Evolutionary conservation across 108 stramenopile genomes (phyloP).

Genomic region (Nitzschia sp.): DNA sequence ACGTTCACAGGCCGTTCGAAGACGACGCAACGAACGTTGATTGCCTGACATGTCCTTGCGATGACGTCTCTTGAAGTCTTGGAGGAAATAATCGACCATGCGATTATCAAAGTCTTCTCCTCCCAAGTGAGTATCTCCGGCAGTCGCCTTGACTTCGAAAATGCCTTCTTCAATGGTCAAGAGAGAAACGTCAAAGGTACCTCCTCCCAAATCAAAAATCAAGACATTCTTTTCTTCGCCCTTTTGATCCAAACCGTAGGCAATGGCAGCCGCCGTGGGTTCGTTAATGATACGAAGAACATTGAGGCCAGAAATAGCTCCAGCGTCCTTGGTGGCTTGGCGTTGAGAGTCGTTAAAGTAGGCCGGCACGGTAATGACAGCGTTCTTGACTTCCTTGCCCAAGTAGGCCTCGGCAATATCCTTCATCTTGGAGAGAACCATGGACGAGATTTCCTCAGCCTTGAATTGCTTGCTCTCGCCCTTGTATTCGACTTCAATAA

Average conservation of each 20-base stretch:
- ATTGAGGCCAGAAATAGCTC: slow-evolving; percentile 96
- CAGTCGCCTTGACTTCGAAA: slow-evolving; percentile 99
- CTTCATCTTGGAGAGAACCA: slow-evolving; percentile 99
- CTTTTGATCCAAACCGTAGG: slow-evolving; percentile 95
- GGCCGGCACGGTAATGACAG: slow-evolving; percentile 99
- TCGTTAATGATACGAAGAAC: slow-evolving; percentile 99
- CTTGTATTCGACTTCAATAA: slow-evolving; percentile 97
- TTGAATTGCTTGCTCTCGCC: slow-evolving; percentile 98
- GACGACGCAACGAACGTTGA: slow-evolving; percentile 98
- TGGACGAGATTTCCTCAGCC: slow-evolving; percentile 99
- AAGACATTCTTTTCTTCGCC: slow-evolving; percentile 98
- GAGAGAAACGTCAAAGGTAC: slow-evolving; percentile 97
- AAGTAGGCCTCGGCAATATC: slow-evolving; percentile 99
- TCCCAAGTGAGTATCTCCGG: slow-evolving; percentile 98
- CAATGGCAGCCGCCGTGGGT: slow-evolving; percentile 99
- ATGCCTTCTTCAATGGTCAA: slow-evolving; percentile 99
- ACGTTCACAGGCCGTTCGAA: slow-evolving; percentile 99
- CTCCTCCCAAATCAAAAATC: slow-evolving; percentile 99
- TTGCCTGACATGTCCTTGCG: slow-evolving; percentile 89
- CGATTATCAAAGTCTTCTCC: slow-evolving; percentile 99
- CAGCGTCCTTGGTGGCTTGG: slow-evolving; percentile 99
- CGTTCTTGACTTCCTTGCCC: slow-evolving; percentile 98
- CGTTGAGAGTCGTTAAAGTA: slow-evolving; percentile 99
- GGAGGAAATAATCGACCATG: slow-evolving; percentile 95
- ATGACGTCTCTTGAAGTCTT: slow-evolving; percentile 95